Base-by-base conservation (phyloP, 2,329 filamentous ascomycete genomes). In the Fusarium sp. region DNA sequence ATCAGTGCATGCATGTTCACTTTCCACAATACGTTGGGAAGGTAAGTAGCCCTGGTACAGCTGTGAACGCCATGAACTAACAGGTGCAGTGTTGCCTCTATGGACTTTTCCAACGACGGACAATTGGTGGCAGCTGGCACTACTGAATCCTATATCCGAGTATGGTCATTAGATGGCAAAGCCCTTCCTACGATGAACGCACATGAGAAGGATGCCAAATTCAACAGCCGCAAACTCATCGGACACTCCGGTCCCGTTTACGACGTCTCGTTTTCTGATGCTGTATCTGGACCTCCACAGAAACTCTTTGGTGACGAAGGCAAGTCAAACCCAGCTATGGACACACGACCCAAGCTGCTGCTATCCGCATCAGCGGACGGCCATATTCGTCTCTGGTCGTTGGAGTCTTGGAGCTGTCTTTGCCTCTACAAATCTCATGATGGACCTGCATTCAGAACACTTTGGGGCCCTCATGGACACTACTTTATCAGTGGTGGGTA, bases 1-100 rank as follows among this genome's bases (percentile, higher is more conserved):
- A 85, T 97, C 62, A 97, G 94, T 74, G 91, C 97, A 26, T 96
- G 93, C 83, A 98, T 98, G 92, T 97, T 97, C 78, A 99, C 96
- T 1, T 97, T 98, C 76, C 96, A 99, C 83, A 99, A 99, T 79
- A 97, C 93, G 0, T 90, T 94, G 67, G 94, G 97, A 79, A 92
- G 89, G 93, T 94, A 82, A 83, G 88, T 57, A 51, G 26, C 44
- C 8, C 18, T 10, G 31, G 11, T 10, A 28, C 36, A 45, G 15
- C 20, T 5, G 10, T 13, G 4, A 15, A n/a, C 4, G 4, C 1
- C 18, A 16, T 10, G 18, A 51, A 56, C 70, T 78, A 60, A 74
- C 57, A 18, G 18, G 15, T 50, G 36, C 56, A 95, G 92, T 57
- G 87, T 97, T 62, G 94, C 93, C n/a, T 97, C 92, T 76, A 89